phyloP scores from a whole-genome alignment of 73 alveolate genomes.

The Loxodes magnus region DNA sequence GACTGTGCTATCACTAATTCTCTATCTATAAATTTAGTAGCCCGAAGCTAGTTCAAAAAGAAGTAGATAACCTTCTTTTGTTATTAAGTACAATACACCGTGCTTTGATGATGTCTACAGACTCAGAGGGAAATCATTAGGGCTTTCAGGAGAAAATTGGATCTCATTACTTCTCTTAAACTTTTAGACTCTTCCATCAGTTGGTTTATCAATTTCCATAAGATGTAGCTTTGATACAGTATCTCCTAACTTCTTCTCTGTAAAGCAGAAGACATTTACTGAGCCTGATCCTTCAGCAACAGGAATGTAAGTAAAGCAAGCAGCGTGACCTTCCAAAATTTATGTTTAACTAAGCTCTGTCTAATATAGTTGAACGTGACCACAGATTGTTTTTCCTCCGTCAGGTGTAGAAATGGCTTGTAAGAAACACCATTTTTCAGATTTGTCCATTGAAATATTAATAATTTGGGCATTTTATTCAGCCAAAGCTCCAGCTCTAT shows the following conservation, averaged over 20 bases:
- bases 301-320: slow-evolving; percentile 61
- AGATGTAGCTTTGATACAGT: slow-evolving; percentile 67
- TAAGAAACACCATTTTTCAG: slow-evolving; percentile 64
- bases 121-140: slow-evolving; percentile 92
- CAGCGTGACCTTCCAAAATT: slow-evolving; percentile 69
- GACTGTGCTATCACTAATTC: slow-evolving; percentile 73
- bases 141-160: slow-evolving; percentile 68
- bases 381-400: slow-evolving; percentile 52
- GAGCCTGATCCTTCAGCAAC: slow-evolving; percentile 40
- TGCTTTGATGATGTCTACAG: slow-evolving; percentile 77
- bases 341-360: slow-evolving; percentile 54
- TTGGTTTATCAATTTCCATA: slow-evolving; percentile 82
- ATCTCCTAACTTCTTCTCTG: slow-evolving; percentile 85
- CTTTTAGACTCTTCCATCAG: slow-evolving; percentile 70
- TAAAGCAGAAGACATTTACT: slow-evolving; percentile 68
- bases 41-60: slow-evolving; percentile 83
- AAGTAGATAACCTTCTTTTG: slow-evolving; percentile 78
- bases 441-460: slow-evolving; percentile 43
- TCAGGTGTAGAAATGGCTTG: slow-evolving; percentile 64
- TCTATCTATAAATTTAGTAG: slow-evolving; percentile 72
- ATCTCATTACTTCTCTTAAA: slow-evolving; percentile 75
- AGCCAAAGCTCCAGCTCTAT: slow-evolving; percentile 19
- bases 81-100: slow-evolving; percentile 83
- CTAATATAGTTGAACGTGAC: slow-evolving; percentile 63
- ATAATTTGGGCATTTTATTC: slow-evolving; percentile 32